Evolutionary conservation across 2,329 filamentous ascomycete genomes (phyloP).

Genomic region (Thelonectria olida): DNA sequence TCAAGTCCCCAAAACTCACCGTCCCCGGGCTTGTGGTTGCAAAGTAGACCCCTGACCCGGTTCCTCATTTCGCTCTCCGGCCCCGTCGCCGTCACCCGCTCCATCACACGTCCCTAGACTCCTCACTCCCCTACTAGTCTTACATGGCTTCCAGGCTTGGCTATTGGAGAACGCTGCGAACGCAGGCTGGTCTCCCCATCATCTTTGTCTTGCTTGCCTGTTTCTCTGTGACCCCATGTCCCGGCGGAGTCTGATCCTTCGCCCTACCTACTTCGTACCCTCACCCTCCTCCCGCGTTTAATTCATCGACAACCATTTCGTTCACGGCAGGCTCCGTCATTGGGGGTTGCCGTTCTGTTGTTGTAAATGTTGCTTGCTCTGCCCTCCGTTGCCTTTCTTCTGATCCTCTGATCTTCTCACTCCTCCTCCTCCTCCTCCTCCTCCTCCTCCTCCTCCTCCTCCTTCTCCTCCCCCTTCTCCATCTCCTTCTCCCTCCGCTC

Average conservation of each 20-base stretch:
- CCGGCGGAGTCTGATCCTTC: conserved; percentile 42
- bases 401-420: conserved; percentile 20
- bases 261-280: conserved; percentile 23
- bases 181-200: conserved; percentile 38
- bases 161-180: conserved; percentile 24
- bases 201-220: conserved; percentile 27
- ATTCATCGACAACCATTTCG: conserved; percentile 38
- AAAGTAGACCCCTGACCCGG: conserved; percentile 35
- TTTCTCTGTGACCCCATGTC: conserved; percentile 32
- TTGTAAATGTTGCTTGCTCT: conserved; percentile 22
- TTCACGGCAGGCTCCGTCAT: conserved; percentile 37
- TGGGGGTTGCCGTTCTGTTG: conserved; percentile 10
- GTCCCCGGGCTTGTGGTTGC: conserved; percentile 40
- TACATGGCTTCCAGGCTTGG: too few species aligned
- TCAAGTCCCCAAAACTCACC: conserved; percentile 23
- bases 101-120: conserved; percentile 36
- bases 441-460: not conserved
- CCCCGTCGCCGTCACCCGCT: conserved; percentile 41
- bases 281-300: conserved; percentile 38
- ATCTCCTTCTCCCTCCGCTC: conserved; percentile 8
- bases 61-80: conserved; percentile 41
- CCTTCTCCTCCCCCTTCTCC: not conserved
- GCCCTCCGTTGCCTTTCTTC: conserved; percentile 8
- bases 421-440: conserved; percentile 1
- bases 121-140: conserved; percentile 27